Base-by-base conservation (phyloP, 139 green algal species). In the Medakamo hakoo region DNA sequence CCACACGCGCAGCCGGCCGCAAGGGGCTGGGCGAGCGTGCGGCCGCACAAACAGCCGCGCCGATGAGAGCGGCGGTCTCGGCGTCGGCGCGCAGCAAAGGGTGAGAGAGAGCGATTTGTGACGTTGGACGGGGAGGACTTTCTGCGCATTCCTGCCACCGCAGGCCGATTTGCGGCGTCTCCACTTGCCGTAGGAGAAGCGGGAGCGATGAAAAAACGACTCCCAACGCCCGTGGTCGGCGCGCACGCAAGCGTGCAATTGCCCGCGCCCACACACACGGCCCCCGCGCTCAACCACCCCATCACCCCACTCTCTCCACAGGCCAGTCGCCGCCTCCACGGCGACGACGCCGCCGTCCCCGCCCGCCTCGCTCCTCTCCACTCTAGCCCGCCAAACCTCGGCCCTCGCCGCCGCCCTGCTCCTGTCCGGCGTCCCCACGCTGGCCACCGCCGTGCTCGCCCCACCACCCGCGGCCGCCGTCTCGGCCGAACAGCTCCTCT, bases 401-500 rank as follows among this genome's bases (percentile, higher is more conserved):
- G 16, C 58, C 18, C 19, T 62, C 16, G 58, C 58, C 27, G 58
- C 58, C 27, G 58, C 27, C 27, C 26, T 22, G 24, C 57, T 62
- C 25, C 55, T 4, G 49, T 60, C 29, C 40, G 49, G 48, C 30
- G 59, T 9, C 14, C 40, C 28, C 20, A 22, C 31, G 24, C 32
- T 62, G 4, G 56, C n/a, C 24, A 23, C 55, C 27, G 57, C 27
- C 56, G 3, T 19, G 52, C n/a, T 65, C 24, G 23, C 4, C 1
- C 66, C 60, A 9, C 56, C 30, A 18, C 58, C 78, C 0, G 76
- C 75, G 0, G 28, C 68, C 4, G 84, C 90, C 1, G 71, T 97
- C 18, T 94, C 86, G 2, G 80, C 82, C 1, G 83, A 98, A 73
- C 87, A 98, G 75, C 81, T 98, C 28, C 64, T 98, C 2, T 98